phyloP scores from a whole-genome alignment of 2,329 filamentous ascomycete species.

The Xylariaceae sp. region DNA sequence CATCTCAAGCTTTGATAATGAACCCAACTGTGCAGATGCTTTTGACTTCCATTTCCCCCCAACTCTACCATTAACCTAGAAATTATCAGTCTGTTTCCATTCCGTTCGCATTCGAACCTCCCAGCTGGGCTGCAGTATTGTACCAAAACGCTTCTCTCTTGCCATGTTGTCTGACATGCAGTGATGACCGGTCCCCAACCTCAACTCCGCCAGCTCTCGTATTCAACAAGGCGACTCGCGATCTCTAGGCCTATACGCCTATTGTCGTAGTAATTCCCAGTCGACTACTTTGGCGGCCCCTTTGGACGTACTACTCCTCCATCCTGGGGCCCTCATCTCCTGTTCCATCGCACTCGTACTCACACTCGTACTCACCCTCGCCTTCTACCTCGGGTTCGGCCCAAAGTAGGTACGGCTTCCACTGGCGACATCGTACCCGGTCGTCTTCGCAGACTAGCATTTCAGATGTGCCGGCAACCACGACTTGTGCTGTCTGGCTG shows the following conservation, averaged over 20 bases:
- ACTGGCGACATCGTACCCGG: not conserved
- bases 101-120: too few species aligned
- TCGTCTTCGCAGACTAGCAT: not conserved
- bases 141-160: not conserved
- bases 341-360: not conserved
- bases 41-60: too few species aligned
- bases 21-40: too few species aligned
- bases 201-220: conserved; percentile 1
- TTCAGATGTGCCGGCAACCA: conserved; percentile 25
- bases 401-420: not conserved
- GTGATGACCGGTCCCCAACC: conserved; percentile 8
- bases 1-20: too few species aligned
- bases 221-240: not conserved
- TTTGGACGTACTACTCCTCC: not conserved
- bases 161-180: conserved; percentile 11
- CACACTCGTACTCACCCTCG: not conserved
- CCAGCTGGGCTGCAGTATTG: too few species aligned
- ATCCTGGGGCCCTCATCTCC: conserved; percentile 1
- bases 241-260: not conserved
- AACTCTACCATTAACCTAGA: too few species aligned
- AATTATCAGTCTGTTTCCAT: too few species aligned
- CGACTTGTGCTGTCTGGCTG: conserved; percentile 21
- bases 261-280: conserved; percentile 11
- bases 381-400: not conserved
- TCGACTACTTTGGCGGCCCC: not conserved